A percentile compares a stretch with the other conserved stretches of the same genome.
phyloP scores from a whole-genome alignment of 2,329 filamentous ascomycete species.

The Tetracladium maxilliforme region DNA sequence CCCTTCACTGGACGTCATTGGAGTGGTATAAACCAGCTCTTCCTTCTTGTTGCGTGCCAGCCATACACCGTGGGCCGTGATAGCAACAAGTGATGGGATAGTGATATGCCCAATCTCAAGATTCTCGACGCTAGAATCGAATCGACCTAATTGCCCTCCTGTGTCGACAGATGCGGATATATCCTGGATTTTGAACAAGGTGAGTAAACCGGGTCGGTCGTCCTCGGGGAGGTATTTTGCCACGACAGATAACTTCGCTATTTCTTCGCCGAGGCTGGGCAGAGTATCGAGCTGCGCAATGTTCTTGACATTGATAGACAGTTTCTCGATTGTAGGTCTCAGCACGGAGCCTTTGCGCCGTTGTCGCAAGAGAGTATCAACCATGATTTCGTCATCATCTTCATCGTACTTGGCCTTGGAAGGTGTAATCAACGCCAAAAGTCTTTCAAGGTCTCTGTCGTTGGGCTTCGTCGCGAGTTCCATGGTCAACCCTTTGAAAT shows the following conservation, averaged over 20 bases:
- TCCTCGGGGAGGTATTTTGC: constrained; percentile 94
- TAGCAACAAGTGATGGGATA: constrained; percentile 65
- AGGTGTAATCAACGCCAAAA: constrained; percentile 78
- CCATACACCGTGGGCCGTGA: constrained; percentile 42
- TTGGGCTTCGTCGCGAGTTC: constrained; percentile 62
- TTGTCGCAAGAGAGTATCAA: constrained; percentile 81
- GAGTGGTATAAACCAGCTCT: constrained; percentile 58
- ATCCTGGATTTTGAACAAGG: constrained; percentile 51
- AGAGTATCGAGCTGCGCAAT: constrained; percentile 53
- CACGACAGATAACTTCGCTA: constrained; percentile 71
- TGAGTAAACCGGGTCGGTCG: constrained; percentile 78
- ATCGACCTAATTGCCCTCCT: constrained; percentile 52
- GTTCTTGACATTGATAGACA: constrained; percentile 47
- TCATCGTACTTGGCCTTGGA: constrained; percentile 79
- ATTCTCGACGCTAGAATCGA: constrained; percentile 42
- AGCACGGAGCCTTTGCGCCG: constrained; percentile 75
- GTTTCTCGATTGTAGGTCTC: constrained; percentile 48
- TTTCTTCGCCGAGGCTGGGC: constrained; percentile 58
- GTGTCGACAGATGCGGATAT: constrained; percentile 47
- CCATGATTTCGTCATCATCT: constrained; percentile 86
- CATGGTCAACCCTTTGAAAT: constrained; percentile 51
- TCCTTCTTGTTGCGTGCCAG: constrained; percentile 58
- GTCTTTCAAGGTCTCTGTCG: constrained; percentile 64
- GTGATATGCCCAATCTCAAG: constrained; percentile 70
- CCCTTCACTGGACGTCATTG: too few species aligned